Conservation (phyloP, 169 alveolate species). For the Eimeria falciformis region DNA sequence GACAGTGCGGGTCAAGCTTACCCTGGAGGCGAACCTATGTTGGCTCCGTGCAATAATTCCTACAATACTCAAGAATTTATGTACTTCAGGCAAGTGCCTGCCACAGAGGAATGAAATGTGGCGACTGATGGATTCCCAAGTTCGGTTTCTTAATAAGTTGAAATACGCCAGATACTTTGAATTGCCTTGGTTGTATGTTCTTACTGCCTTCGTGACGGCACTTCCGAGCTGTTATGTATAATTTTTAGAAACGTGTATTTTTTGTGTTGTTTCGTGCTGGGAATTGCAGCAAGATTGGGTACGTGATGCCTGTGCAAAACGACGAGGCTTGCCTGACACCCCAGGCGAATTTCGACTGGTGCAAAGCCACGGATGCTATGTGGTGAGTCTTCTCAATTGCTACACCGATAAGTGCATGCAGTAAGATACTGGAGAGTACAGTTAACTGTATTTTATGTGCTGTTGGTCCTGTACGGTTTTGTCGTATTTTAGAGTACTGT, state of each 20-base stretch:
- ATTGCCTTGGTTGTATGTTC: too few species aligned
- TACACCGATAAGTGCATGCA: not conserved
- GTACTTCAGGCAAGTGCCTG: constrained; percentile 81
- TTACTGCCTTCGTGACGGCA: too few species aligned
- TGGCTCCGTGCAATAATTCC: constrained; percentile 69
- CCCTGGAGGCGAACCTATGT: constrained; percentile 35
- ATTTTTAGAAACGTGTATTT: not conserved
- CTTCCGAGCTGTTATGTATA: too few species aligned
- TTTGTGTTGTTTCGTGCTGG: not conserved
- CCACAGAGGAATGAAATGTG: not conserved
- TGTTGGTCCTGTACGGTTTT: not conserved
- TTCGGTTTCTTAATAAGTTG: not conserved
- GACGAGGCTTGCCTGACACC: constrained; percentile 83
- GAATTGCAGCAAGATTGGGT: constrained; percentile 69
- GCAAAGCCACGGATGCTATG: constrained; percentile 32
- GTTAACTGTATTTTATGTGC: not conserved
- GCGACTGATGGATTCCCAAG: too few species aligned
- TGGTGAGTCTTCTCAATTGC: constrained; percentile 28
- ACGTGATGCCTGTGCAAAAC: constrained; percentile 82
- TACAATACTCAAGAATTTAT: constrained; percentile 82
- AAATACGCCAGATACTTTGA: too few species aligned
- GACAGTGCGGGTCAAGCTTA: constrained; percentile 36
- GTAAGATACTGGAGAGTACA: not conserved
- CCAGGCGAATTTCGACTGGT: constrained; percentile 64
- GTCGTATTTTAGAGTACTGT: too few species aligned